Evolutionary conservation across 257 asterid genomes (phyloP).

Genomic region (Anisodus acutangulus): DNA sequence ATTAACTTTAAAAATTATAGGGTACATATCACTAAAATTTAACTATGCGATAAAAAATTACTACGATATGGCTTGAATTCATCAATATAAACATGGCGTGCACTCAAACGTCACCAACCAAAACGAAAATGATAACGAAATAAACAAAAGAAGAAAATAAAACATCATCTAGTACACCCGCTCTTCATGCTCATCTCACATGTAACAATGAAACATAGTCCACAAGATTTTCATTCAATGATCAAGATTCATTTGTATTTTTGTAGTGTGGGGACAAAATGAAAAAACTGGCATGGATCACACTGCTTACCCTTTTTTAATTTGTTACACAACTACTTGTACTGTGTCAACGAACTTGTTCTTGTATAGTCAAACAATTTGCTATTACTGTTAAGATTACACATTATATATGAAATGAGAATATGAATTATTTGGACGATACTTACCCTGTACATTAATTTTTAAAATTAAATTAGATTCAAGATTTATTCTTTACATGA

Average conservation of each 20-base stretch:
- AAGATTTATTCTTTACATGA: too few species aligned
- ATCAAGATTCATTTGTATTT: not conserved
- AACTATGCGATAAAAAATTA: too few species aligned
- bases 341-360: constrained; percentile 13
- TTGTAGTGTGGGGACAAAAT: not conserved
- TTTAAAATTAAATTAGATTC: too few species aligned
- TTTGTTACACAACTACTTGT: not conserved
- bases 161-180: not conserved
- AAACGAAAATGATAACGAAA: not conserved
- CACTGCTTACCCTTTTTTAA: not conserved
- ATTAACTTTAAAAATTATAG: too few species aligned
- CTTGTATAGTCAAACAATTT: not conserved
- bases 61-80: not conserved
- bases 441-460: too few species aligned
- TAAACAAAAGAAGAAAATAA: not conserved
- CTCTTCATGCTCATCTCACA: not conserved
- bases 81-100: not conserved
- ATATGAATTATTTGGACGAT: too few species aligned
- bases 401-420: too few species aligned
- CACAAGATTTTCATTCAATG: constrained; percentile 17
- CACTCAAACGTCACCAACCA: constrained; percentile 31
- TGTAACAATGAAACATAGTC: constrained; percentile 8
- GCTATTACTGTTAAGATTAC: too few species aligned
- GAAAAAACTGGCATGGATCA: constrained; percentile 17
- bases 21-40: too few species aligned